These are phyloP conservation scores for Hanseniaspora taiwanica DNA, from an alignment of 805 yeast species.

Conservation along the genomic window DNA sequence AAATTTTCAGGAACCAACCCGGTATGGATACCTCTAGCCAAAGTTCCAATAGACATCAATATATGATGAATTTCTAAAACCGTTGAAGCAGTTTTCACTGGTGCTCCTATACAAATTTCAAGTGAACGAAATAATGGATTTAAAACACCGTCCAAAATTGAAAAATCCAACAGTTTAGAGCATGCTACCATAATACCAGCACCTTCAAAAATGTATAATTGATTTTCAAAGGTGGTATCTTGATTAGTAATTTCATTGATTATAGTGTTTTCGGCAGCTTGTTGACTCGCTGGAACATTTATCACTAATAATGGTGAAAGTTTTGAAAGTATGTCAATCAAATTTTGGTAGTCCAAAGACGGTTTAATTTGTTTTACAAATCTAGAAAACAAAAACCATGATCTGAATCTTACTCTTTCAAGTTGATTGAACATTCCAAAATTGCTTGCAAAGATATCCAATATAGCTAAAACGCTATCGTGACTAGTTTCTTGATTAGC, in stretches of 20 bases:
- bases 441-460: constrained; percentile 67
- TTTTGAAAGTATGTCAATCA: constrained; percentile 49
- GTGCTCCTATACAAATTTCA: constrained; percentile 46
- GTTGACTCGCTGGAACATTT: constrained; percentile 35
- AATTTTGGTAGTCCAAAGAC: constrained; percentile 34
- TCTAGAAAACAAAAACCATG: constrained; percentile 84
- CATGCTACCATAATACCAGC: constrained; percentile 60
- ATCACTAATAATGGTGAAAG: constrained; percentile 48
- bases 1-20: constrained; percentile 28
- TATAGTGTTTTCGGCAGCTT: constrained; percentile 20
- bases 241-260: constrained; percentile 26
- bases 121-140: constrained; percentile 64
- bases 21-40: constrained; percentile 70
- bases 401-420: constrained; percentile 64
- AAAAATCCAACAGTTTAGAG: constrained; percentile 28
- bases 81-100: constrained; percentile 29
- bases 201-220: constrained; percentile 74
- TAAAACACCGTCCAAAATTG: constrained; percentile 49
- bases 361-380: constrained; percentile 70
- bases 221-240: constrained; percentile 62
- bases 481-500: constrained; percentile 24
- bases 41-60: constrained; percentile 78
- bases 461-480: constrained; percentile 42
- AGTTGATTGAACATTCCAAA: constrained; percentile 68
- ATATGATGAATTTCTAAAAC: constrained; percentile 75